A percentile compares a stretch with the other conserved stretches of the same genome.
phyloP scores from a whole-genome alignment of 2,329 filamentous ascomycete species.

The Neodidymelliopsis sp. region DNA sequence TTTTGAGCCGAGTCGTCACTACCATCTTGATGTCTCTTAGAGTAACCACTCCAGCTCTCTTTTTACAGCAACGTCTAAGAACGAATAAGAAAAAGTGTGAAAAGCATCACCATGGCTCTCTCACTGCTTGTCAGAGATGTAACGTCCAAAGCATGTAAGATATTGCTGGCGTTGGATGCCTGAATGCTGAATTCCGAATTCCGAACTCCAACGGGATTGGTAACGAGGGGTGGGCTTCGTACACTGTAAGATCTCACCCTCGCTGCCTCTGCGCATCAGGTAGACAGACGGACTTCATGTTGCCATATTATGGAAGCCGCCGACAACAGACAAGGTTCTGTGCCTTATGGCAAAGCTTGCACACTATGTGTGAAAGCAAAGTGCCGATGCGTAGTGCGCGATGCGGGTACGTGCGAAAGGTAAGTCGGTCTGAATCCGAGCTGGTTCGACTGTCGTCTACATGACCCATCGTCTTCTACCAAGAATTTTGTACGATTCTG shows the following conservation, averaged over 20 bases:
- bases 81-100: not conserved
- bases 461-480: not conserved
- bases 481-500: not conserved
- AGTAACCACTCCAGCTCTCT: not conserved
- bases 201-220: constrained; percentile 6
- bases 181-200: too few species aligned
- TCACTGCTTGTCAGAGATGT: too few species aligned
- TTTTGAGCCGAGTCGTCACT: not conserved
- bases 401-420: constrained; percentile 32
- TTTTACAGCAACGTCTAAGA: not conserved
- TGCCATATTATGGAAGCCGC: constrained; percentile 23
- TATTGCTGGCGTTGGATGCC: too few species aligned
- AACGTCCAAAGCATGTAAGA: too few species aligned
- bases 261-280: not conserved
- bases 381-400: constrained; percentile 31
- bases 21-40: not conserved
- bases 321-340: constrained; percentile 23
- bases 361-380: constrained; percentile 35
- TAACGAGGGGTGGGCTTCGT: too few species aligned
- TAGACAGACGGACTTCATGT: constrained; percentile 6
- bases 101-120: too few species aligned
- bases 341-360: constrained; percentile 39
- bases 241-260: constrained; percentile 8
- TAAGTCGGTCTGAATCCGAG: too few species aligned
- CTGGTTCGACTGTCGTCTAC: too few species aligned